Evolutionary conservation across 2,329 filamentous ascomycete genomes (phyloP).

Genomic region (Sporothrix protearum): DNA sequence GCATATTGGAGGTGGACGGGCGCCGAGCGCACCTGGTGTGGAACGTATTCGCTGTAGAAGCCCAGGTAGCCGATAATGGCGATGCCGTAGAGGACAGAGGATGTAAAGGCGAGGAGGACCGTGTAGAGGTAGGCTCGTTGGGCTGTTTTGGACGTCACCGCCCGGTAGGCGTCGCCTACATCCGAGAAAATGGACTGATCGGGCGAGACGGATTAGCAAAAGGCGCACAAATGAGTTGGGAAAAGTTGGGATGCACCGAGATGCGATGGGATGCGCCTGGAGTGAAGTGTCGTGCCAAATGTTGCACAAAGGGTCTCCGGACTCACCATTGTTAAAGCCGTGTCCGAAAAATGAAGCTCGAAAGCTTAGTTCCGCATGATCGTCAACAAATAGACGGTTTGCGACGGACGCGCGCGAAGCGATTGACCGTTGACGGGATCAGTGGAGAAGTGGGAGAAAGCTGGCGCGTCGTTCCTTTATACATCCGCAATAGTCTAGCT

Average conservation of each 20-base stretch:
- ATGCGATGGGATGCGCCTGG: too few relatives aligned
- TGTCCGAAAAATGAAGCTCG: not conserved
- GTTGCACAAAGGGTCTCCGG: not conserved
- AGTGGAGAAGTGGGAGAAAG: not conserved
- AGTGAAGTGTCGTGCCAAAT: not conserved
- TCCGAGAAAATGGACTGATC: not conserved
- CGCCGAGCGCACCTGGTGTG: constrained; percentile 50
- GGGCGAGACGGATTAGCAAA: not conserved
- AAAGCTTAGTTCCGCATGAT: not conserved
- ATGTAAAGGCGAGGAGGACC: constrained; percentile 43
- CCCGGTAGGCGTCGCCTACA: constrained; percentile 32
- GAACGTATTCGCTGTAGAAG: constrained; percentile 56
- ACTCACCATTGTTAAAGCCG: constrained; percentile 8
- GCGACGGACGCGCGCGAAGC: not conserved
- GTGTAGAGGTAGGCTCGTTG: constrained; percentile 49
- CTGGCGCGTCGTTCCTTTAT: not conserved
- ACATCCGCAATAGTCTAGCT: not conserved
- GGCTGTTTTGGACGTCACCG: constrained; percentile 50
- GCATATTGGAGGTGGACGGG: constrained; percentile 59
- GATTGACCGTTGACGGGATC: not conserved
- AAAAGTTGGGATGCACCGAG: not conserved
- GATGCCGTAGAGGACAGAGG: constrained; percentile 45
- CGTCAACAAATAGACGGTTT: not conserved
- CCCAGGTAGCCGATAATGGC: constrained; percentile 49
- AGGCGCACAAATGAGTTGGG: not conserved